phyloP scores from a whole-genome alignment of 176 grass and related monocot genomes.

The Pontederia paniculata region DNA sequence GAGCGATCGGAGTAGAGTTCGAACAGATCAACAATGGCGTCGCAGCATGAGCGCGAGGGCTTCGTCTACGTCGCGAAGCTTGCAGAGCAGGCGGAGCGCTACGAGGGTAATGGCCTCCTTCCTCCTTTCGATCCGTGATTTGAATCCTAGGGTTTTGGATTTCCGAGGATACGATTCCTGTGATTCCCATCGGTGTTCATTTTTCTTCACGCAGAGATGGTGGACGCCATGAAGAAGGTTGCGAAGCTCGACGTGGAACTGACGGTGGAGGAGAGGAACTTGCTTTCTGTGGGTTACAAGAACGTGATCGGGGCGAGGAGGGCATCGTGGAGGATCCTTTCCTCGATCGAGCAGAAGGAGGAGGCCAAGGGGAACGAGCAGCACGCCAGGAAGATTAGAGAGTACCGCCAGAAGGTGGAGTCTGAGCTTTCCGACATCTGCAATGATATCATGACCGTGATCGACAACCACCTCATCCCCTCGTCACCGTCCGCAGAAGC shows the following conservation, averaged over 20 bases:
- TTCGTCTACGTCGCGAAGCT: constrained; percentile 17
- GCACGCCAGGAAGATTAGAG: constrained; percentile 8
- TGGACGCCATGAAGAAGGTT: constrained; percentile 15
- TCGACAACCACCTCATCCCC: constrained; percentile 16
- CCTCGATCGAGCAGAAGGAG: constrained; percentile 22
- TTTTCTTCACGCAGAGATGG: constrained; percentile 5
- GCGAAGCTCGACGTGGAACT: constrained; percentile 19
- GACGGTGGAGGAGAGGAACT: constrained; percentile 18
- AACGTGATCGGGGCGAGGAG: constrained; percentile 16
- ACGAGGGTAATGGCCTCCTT: constrained; percentile 2
- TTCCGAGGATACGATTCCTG: neutral
- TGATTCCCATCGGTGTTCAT: neutral
- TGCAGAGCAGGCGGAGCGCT: constrained; percentile 21
- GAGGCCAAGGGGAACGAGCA: constrained; percentile 15
- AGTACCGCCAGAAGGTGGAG: constrained; percentile 19
- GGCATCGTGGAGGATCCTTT: constrained; percentile 18
- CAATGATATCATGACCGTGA: constrained; percentile 16
- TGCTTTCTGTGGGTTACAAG: constrained; percentile 17
- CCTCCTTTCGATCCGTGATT: neutral
- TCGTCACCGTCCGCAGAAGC: constrained; percentile 6
- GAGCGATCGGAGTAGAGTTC: neutral
- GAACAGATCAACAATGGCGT: constrained; percentile 4
- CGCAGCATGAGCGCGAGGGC: constrained; percentile 5
- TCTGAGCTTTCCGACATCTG: constrained; percentile 4
- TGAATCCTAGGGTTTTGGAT: neutral